A percentile compares a stretch with the other conserved stretches of the same genome.
phyloP scores from a whole-genome alignment of 768 basidiomycete species.

The Lentinula aciculospora region DNA sequence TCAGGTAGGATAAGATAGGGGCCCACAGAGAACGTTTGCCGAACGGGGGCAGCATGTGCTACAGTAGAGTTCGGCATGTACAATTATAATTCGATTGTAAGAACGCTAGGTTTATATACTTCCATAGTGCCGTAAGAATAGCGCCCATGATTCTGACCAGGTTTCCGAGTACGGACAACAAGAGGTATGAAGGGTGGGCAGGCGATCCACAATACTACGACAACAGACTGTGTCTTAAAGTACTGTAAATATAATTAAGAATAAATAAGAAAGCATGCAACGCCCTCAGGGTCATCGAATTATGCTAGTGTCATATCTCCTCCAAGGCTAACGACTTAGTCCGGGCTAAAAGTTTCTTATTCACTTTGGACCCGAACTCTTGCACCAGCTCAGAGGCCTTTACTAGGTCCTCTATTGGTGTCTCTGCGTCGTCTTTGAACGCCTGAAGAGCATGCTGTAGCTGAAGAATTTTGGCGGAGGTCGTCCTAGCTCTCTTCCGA shows the following conservation, averaged over 20 bases:
- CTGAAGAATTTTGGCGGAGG: slow-evolving; percentile 36
- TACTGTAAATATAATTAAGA: too few relatives aligned
- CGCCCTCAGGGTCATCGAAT: too few relatives aligned
- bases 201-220: too few relatives aligned
- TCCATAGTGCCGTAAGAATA: too few relatives aligned
- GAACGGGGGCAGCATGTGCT: not conserved
- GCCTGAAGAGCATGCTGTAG: slow-evolving; percentile 38
- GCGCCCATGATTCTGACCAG: too few relatives aligned
- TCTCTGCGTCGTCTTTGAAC: slow-evolving; percentile 40
- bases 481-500: slow-evolving; percentile 25
- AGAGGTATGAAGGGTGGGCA: too few relatives aligned
- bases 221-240: too few relatives aligned
- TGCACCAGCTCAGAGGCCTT: slow-evolving; percentile 40
- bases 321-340: too few relatives aligned
- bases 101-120: too few relatives aligned
- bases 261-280: too few relatives aligned
- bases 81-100: not conserved
- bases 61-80: not conserved
- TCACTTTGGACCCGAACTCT: slow-evolving; percentile 29
- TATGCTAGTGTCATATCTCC: too few relatives aligned
- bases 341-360: not conserved
- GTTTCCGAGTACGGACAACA: too few relatives aligned
- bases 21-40: not conserved
- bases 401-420: slow-evolving; percentile 42
- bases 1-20: not conserved